Percentiles rank a stretch among this genome's conserved stretches.
phyloP scores from a whole-genome alignment of 306 rosid genomes.

The Citrullus amarus region DNA sequence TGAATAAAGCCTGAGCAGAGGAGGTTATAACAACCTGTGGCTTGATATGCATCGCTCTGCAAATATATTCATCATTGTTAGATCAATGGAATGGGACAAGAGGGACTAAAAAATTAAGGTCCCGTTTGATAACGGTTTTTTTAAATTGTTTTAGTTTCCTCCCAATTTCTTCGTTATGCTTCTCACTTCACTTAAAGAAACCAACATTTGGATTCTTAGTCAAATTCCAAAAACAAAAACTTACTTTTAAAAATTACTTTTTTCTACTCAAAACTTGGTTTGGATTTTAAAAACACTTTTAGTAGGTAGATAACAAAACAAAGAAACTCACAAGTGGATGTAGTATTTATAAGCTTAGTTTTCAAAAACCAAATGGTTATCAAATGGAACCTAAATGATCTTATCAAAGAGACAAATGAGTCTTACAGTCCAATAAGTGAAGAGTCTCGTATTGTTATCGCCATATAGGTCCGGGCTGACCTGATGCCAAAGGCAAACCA shows the following conservation, averaged over 20 bases:
- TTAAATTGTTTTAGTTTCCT: neutral
- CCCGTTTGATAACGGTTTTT: neutral
- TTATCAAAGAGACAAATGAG: neutral
- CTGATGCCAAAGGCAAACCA: slow-evolving; percentile 23
- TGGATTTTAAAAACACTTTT: too few relatives aligned
- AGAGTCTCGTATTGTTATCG: slow-evolving; percentile 88
- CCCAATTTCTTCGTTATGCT: neutral
- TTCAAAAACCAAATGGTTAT: too few relatives aligned
- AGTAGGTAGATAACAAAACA: too few relatives aligned
- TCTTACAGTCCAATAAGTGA: slow-evolving; percentile 98
- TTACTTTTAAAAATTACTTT: too few relatives aligned
- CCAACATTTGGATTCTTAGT: neutral
- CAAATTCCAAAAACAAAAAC: too few relatives aligned
- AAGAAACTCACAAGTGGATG: too few relatives aligned
- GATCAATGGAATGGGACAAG: neutral
- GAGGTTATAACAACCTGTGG: slow-evolving; percentile 98
- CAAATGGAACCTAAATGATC: too few relatives aligned
- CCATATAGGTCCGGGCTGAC: slow-evolving; percentile 93
- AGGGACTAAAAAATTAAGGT: neutral
- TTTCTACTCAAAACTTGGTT: neutral
- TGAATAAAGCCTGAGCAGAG: slow-evolving; percentile 98
- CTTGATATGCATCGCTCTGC: slow-evolving; percentile 99
- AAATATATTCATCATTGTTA: neutral
- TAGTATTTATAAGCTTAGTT: too few relatives aligned
- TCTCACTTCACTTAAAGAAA: too few relatives aligned